Evolutionary conservation across 768 basidiomycete genomes (phyloP).

Genomic region (Scleroderma bovista): DNA sequence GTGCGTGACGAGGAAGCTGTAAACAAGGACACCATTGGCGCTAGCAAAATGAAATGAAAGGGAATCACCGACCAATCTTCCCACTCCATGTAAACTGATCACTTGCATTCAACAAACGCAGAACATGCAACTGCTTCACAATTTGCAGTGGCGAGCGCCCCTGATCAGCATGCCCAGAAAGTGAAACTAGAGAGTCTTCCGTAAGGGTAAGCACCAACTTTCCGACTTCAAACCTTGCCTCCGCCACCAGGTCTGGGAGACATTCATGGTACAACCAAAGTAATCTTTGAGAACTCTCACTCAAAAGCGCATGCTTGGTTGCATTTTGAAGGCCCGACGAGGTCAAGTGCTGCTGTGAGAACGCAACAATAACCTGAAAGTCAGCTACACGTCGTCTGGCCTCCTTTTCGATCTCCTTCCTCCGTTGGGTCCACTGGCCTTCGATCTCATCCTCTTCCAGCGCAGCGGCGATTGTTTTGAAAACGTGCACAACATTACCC

Average conservation of each 20-base stretch:
- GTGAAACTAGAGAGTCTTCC: slow-evolving; percentile 22
- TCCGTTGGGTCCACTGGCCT: slow-evolving; percentile 68
- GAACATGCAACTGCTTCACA: slow-evolving; percentile 69
- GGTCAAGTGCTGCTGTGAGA: slow-evolving; percentile 51
- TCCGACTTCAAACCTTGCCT: slow-evolving; percentile 82
- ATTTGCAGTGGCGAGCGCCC: slow-evolving; percentile 37
- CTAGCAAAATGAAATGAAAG: neutral
- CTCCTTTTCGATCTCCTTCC: slow-evolving; percentile 70
- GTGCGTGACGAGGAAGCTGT: slow-evolving; percentile 49
- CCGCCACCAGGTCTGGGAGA: slow-evolving; percentile 67
- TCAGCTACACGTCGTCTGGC: slow-evolving; percentile 76
- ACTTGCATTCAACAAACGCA: slow-evolving; percentile 67
- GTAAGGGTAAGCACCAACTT: slow-evolving; percentile 58
- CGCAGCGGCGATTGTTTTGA: slow-evolving; percentile 43
- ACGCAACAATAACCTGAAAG: slow-evolving; percentile 78
- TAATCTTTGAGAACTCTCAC: slow-evolving; percentile 75
- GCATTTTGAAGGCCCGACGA: slow-evolving; percentile 25
- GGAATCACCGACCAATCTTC: slow-evolving; percentile 52
- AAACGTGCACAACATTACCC: slow-evolving; percentile 42
- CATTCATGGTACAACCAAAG: slow-evolving; percentile 82
- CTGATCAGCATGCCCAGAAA: slow-evolving; percentile 3
- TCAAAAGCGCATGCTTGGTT: slow-evolving; percentile 56
- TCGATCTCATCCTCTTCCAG: slow-evolving; percentile 58
- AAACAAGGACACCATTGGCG: slow-evolving; percentile 1
- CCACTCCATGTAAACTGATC: slow-evolving; percentile 77